Evolutionary conservation across 1,284 basidiomycete genomes (phyloP), one percentile per base, ranked within the genome.

Genomic region (Rhodotorula sp.): DNA sequence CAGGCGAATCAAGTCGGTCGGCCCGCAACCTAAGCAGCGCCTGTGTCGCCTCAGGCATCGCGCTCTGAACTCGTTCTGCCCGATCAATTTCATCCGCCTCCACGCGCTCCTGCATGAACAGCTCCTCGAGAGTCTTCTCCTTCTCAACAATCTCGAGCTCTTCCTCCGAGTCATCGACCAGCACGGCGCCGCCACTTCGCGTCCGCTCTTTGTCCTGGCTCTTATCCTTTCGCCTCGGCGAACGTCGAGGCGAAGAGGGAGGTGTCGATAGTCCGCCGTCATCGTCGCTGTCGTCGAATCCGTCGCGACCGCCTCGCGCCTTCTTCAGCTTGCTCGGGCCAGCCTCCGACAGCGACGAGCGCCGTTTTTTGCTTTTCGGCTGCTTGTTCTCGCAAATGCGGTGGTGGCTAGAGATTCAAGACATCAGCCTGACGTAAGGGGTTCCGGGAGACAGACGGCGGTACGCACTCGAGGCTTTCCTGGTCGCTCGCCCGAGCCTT

Each of bases 221-320:
- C 73, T 87, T 84, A 22, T 44, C 57, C n/a, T 74, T 72, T 13
- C 40, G 10, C 11, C 40, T 44, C 11, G 40, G 40, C 40, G 16
- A 44, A 8, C 40, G 40, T 10, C 40, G 40, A 18, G 15, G 26
- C 30, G 53, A 54, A 16, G 53, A 31, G 18, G 24, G 53, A 20
- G 28, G 53, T n/a, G 26, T 54, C 53, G 53, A 28, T 16, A 28
- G 53, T 53, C 28, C 10, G 20, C 20, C 53, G 53, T 22, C 52
- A 15, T 78, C 89, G 62, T 97, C 86, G 66, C 87, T 86, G 20
- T 89, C 86, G 37, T 31, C 60, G 28, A 54, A 37, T 3, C 51
- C 51, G 34, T 26, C 44, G 20, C 55, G 55, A 44, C 40, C 40
- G 40, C 40, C 40, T 18, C 16, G 40, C 40, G 40, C 40, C 50